Conservation (phyloP, 345 rosid species). For the Kernera saxatilis region DNA sequence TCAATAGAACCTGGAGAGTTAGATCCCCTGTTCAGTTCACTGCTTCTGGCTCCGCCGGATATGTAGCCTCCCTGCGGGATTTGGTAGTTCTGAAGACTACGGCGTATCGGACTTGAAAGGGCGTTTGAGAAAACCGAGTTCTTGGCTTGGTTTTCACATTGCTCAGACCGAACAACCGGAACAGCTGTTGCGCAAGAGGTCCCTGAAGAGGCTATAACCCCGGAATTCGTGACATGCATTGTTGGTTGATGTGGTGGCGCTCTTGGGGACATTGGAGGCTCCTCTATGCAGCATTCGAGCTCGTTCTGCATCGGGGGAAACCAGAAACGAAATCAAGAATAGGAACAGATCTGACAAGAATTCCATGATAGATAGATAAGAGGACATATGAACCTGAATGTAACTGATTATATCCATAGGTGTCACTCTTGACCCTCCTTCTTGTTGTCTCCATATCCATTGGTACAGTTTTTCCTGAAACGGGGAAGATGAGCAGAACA, state of each 20-base stretch:
- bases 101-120: slow-evolving; percentile 64
- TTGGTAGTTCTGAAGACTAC: slow-evolving; percentile 71
- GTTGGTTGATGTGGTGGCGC: slow-evolving; percentile 41
- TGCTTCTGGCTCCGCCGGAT: slow-evolving; percentile 47
- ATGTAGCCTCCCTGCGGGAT: slow-evolving; percentile 61
- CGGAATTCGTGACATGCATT: slow-evolving; percentile 38
- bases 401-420: slow-evolving; percentile 58
- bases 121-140: slow-evolving; percentile 83
- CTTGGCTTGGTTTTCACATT: slow-evolving; percentile 64
- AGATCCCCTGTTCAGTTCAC: slow-evolving; percentile 46
- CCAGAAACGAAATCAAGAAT: slow-evolving; percentile 13
- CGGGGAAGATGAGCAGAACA: not conserved
- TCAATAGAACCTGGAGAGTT: slow-evolving; percentile 64
- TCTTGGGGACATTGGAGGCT: slow-evolving; percentile 62
- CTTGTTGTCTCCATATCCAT: slow-evolving; percentile 84
- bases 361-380: not conserved
- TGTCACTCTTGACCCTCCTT: slow-evolving; percentile 72
- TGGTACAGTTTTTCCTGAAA: slow-evolving; percentile 82
- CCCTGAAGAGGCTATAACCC: slow-evolving; percentile 51
- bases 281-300: slow-evolving; percentile 47
- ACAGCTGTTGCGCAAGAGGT: slow-evolving; percentile 43
- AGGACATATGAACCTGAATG: slow-evolving; percentile 54
- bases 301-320: slow-evolving; percentile 38
- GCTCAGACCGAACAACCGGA: slow-evolving; percentile 51
- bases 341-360: not conserved